phyloP scores from a whole-genome alignment of 495 filamentous ascomycete genomes.

The Tetracladium setigerum region DNA sequence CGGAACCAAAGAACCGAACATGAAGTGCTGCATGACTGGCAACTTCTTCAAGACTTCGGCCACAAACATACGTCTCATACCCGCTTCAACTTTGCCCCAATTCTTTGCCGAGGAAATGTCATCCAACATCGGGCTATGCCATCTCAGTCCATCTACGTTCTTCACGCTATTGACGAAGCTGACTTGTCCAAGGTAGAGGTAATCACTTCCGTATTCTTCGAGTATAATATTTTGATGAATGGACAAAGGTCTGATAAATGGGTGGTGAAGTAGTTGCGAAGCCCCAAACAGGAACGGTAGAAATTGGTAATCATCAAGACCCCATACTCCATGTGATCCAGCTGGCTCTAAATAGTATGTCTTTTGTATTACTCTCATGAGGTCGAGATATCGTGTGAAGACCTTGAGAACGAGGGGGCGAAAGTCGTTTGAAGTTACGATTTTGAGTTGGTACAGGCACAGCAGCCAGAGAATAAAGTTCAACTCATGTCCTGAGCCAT shows the following conservation, averaged over 20 bases:
- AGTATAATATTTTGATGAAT: conserved; percentile 83
- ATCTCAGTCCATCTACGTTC: conserved; percentile 88
- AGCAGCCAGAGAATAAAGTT: conserved; percentile 95
- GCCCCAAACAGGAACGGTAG: conserved; percentile 92
- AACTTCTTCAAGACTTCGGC: conserved; percentile 88
- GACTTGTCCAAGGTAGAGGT: conserved; percentile 86
- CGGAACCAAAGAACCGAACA: conserved; percentile 79
- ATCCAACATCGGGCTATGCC: conserved; percentile 98
- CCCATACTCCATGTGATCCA: conserved; percentile 94
- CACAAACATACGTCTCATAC: conserved; percentile 95
- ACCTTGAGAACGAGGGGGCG: conserved; percentile 63
- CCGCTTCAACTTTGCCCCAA: conserved; percentile 88
- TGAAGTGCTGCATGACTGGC: conserved; percentile 97
- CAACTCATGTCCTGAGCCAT: conserved; percentile 93
- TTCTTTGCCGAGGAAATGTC: conserved; percentile 89
- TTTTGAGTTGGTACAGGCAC: conserved; percentile 72
- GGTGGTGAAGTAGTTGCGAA: conserved; percentile 79
- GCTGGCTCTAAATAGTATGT: conserved; percentile 95
- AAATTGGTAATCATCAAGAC: conserved; percentile 96
- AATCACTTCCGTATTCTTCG: conserved; percentile 77
- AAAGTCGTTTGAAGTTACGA: conserved; percentile 60
- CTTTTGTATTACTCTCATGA: conserved; percentile 76
- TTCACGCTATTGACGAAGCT: conserved; percentile 93
- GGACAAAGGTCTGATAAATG: conserved; percentile 74
- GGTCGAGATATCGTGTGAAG: conserved; percentile 70